A percentile compares a stretch with the other conserved stretches of the same genome.
These are phyloP conservation scores for Sparassis latifolia DNA, from an alignment of 1,284 basidiomycete genomes.

Conservation along the genomic window DNA sequence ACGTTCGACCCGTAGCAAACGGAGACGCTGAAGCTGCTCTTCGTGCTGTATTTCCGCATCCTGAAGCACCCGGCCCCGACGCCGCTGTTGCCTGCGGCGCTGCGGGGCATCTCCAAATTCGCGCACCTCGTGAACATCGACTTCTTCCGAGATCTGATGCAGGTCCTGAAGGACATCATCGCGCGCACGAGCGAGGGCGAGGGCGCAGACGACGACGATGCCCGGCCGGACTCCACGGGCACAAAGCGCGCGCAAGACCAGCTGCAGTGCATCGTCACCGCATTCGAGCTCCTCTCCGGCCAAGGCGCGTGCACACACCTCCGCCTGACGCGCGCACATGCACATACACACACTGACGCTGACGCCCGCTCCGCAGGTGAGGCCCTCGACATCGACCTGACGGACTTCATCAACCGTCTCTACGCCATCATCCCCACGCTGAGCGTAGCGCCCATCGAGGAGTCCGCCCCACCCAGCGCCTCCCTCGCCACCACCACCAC, in stretches of 20 bases:
- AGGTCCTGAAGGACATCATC: constrained; percentile 80
- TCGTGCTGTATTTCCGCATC: constrained; percentile 96
- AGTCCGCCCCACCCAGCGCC: constrained; percentile 23
- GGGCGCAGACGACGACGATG: constrained; percentile 28
- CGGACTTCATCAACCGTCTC: constrained; percentile 79
- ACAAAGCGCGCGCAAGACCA: constrained; percentile 46
- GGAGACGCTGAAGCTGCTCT: constrained; percentile 95
- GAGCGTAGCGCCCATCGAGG: constrained; percentile 46
- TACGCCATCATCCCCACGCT: constrained; percentile 67
- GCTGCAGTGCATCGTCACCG: constrained; percentile 88
- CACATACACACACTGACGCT: neutral
- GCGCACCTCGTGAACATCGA: constrained; percentile 98
- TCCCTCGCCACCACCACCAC: constrained; percentile 13
- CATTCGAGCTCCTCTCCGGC: constrained; percentile 92
- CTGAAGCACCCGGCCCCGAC: constrained; percentile 84
- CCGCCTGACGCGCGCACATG: neutral
- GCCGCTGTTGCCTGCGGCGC: constrained; percentile 79
- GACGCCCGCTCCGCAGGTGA: constrained; percentile 53
- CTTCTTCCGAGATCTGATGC: constrained; percentile 95
- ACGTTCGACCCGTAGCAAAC: constrained; percentile 63
- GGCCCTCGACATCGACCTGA: constrained; percentile 92
- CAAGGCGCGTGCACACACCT: constrained; percentile 56
- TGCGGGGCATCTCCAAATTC: constrained; percentile 90
- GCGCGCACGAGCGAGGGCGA: constrained; percentile 31
- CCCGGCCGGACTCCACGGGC: constrained; percentile 29